Evolutionary conservation across 768 basidiomycete genomes (phyloP), one percentile per base, ranked within the genome.

Genomic region (Rhizopogon sp.): DNA sequence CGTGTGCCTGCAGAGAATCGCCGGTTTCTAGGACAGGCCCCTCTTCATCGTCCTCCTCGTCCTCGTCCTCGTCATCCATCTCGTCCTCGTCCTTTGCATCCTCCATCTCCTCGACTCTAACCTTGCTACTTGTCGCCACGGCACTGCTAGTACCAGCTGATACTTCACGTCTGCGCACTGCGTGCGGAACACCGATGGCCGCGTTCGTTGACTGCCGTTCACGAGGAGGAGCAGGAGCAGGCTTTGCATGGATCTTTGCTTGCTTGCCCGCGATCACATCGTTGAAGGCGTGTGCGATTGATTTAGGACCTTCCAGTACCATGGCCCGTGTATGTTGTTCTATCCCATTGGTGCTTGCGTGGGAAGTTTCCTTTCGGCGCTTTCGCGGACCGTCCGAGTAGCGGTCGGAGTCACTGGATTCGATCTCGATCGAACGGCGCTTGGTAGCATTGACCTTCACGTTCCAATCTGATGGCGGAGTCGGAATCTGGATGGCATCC

Each of bases 71-170:
- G 4, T 39, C 47, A 1, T 4, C 43, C 7, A 37, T 37, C 11
- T 37, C 35, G n/a, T 14, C 39, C 17, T 28, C 35, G n/a, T 35
- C 40, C 6, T 55, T 46, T 5, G 20, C 22, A 5, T 39, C 41
- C 6, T 58, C 35, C 28, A 22, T 43, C 1, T 4, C 43, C 9
- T 11, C 10, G 14, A 42, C 5, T 43, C 1, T 25, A 2, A 14
- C 8, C 25, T 49, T 56, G 25, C 22, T 55, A 9, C 13, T 56
- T 6, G 56, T 47, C 25, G 56, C 56, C 28, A 43, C 41, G 14
- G 54, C 20, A 53, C 29, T 31, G 4, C 20, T 28, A 11, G 7
- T 40, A 6, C 20, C 46, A 11, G 8, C 29, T 10, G 22, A 16
- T 35, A 5, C 39, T 16, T 6, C 16, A 5, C 3, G 20, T 1